phyloP scores from a whole-genome alignment of 768 basidiomycete species.

The Russula virescens region DNA sequence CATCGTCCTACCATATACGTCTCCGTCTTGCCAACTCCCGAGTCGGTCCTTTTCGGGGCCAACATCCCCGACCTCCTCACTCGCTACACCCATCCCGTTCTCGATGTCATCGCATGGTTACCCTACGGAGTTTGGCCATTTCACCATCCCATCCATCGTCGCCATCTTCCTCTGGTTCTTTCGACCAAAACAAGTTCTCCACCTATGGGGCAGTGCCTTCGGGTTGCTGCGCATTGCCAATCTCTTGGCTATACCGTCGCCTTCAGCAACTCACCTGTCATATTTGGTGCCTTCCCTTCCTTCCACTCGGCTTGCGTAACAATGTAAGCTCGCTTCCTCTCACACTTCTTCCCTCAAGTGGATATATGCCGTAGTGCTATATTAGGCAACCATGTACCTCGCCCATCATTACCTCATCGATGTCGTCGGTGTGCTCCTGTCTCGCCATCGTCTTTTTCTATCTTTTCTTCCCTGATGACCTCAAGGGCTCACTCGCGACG shows the following conservation, averaged over 20 bases:
- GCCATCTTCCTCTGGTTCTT: slow-evolving; percentile 87
- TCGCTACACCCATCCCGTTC: no score
- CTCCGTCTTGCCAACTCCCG: slow-evolving; percentile 88
- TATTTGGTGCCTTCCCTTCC: slow-evolving; percentile 93
- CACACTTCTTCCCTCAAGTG: slow-evolving; percentile 89
- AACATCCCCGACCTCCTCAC: no score
- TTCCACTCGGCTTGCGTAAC: slow-evolving; percentile 89
- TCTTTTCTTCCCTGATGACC: no score
- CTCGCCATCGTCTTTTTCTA: slow-evolving; percentile 83
- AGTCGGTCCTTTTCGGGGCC: no score
- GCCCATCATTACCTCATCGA: slow-evolving; percentile 99
- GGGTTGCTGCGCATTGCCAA: slow-evolving; percentile 90
- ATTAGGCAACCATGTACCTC: slow-evolving; percentile 99
- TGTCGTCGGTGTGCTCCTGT: slow-evolving; percentile 89
- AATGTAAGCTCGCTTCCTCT: slow-evolving; percentile 86
- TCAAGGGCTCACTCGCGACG: no score
- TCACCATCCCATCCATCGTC: slow-evolving; percentile 78
- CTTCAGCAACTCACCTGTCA: no score
- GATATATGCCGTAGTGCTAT: slow-evolving; percentile 79
- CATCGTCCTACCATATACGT: slow-evolving; percentile 83
- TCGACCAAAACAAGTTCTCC: slow-evolving; percentile 71
- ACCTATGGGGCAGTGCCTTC: slow-evolving; percentile 80
- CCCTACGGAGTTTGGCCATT: no score
- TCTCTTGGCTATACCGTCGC: no score
- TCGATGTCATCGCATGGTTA: no score